Base-by-base conservation (phyloP, 2,329 filamentous ascomycete species). In the Escovopsis sp. region DNA sequence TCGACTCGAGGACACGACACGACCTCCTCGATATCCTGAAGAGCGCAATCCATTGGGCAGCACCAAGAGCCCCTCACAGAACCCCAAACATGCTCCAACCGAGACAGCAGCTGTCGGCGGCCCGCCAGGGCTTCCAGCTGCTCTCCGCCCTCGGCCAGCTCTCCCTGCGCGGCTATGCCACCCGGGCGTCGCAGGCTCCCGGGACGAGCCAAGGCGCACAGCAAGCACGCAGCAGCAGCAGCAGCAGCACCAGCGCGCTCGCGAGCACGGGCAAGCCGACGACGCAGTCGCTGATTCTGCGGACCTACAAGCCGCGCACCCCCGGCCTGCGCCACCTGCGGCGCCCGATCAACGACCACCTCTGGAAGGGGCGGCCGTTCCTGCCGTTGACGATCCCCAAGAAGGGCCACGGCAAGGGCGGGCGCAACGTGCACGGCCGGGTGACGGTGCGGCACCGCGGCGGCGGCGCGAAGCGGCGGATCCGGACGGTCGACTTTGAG, bases 291-390 rank as follows among this genome's bases (percentile, higher is more conserved):
- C 62, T 66, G 12, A 64, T 71, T 37, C 60, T 96, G 61, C 80
- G 85, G 54, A 91, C 84, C 42, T 98, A 95, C 64, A 96, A 85
- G 61, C 91, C 91, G 33, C 80, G 86, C 54, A 95, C 91, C 1
- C 89, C 89, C 11, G 91, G 91, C 73, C 64, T 94, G 45, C 80
- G 91, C 55, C 91, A 98, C 74, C 69, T 98, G 50, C 83, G 82
- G 61, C 77, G 91, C 36, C 87, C 91, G 12, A 81, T 95, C 64
- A 96, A 96, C 64, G 87, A 95, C 56, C 91, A 98, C 62, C 68
- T 98, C 38, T 96, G 86, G 86, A 95, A 94, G 65, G 91, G 91
- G 45, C 73, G 87, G 44, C 85, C 91, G 1, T 79, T 82, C 51
- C 70, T 85, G 32, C 77, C 80, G 40, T 72, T 98, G 61, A 98